Evolutionary conservation across 805 yeast genomes (phyloP), one percentile per base, ranked within the genome.

Genomic region (Wickerhamiella domercqiae): DNA sequence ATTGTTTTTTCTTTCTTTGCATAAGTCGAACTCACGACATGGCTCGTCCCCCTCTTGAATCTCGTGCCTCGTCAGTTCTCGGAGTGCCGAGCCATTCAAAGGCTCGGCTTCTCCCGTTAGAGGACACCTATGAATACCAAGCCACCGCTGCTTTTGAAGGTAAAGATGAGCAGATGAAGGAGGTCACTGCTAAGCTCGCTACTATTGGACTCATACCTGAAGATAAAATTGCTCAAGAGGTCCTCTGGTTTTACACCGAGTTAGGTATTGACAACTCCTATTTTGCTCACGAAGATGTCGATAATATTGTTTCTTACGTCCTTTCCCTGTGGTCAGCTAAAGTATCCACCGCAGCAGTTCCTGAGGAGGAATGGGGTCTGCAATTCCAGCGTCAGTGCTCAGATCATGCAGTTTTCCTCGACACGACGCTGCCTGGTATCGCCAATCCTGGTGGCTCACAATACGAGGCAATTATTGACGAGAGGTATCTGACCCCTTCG

Each of bases 201-300:
- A 66, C 70, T 38, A 73, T 77, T 24, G 97, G 95, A 0, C 81
- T 87, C 53, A 80, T 87, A 43, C 98, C 97, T 7, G 93, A 80
- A 49, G 61, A 71, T 39, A 66, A 83, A 49, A 80, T 87, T 47
- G 95, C 84, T 59, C 65, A 70, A 39, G 97, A 87, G 60, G 76
- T 87, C 5, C 70, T 67, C 42, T 84, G 95, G 93, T 86, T 87
- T 56, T 90, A 90, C 63, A 73, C 78, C 40, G 61, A 71, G 29
- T 67, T 87, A 47, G 95, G 95, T 20, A 83, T 87, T 42, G 95
- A 86, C 54, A 95, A 84, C 53, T 77, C 82, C 21, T 87, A 80
- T 59, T 86, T 87, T 55, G 90, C 90, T 31, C 73, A 78, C 45
- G 95, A 87, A 54, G 64, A 80, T 4, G 78, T 86, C 11, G 73